Base-by-base conservation (phyloP, 192 early-diverging fungal genomes). In the Coemansia sp. region DNA sequence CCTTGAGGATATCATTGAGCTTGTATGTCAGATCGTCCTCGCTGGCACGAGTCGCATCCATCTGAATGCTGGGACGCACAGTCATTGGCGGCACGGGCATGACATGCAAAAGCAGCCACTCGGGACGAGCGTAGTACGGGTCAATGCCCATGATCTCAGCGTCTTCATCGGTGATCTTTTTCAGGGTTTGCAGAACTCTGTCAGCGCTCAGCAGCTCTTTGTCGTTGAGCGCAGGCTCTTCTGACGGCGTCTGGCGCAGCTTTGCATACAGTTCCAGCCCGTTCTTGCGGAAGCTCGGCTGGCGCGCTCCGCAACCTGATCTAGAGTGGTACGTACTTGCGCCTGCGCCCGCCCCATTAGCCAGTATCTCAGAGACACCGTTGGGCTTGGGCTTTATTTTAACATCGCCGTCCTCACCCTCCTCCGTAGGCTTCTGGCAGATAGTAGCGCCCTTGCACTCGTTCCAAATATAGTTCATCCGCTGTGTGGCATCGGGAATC, bases 1-100 rank as follows among this genome's bases (percentile, higher is more conserved):
- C 90, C 83, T 96, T 96, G 63, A 99, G 75, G 61, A 99, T 94
- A 67, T 95, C 94, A 67, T 89, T 90, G 58, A 99, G 80, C 76
- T 95, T 96, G 78, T 94, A 89, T 4, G 98, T 99, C 76, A 99
- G 87, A 89, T 99, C 96, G 80, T 99, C 98, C 87, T 99, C 93
- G 67, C 91, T 89, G 56, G 87, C 85, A 66, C 90, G 88, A 2
- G 89, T 88, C 53, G 95, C 96, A 61, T 96, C 94, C 90, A 95
- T 93, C 70, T 91, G 89, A 75, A 98, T 94, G 72, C 95, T 94
- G 18, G 98, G 98, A 51, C 98, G 94, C 33, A 99, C 98, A 6
- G 96, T 87, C 84, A 95, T 94, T 1, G 98, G 98, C 43, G 98
- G 95, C 8, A 98, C 96, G 17, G 97, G 94, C 67, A 99, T 85